These are phyloP conservation scores for Candida pseudofarinosa DNA, from an alignment of 805 yeast species.

Conservation along the genomic window DNA sequence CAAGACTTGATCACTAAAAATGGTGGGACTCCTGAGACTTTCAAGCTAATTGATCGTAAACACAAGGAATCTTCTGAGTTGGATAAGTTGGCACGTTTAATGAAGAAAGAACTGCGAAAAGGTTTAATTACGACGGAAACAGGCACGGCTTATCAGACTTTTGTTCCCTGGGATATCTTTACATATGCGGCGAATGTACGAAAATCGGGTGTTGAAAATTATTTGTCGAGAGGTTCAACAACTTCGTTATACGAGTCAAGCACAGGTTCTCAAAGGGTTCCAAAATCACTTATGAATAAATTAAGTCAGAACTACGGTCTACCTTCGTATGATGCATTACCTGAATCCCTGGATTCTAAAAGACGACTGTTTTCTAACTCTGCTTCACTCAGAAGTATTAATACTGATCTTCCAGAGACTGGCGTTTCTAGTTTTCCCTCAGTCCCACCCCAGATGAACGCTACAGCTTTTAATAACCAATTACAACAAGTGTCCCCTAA, in stretches of 20 bases:
- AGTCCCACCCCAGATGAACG: background rate
- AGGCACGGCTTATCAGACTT: conserved; percentile 10
- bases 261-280: background rate
- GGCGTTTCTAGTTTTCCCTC: background rate
- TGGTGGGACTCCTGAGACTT: conserved; percentile 20
- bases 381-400: background rate
- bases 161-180: conserved; percentile 34
- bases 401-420: background rate
- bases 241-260: background rate
- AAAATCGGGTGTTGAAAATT: background rate
- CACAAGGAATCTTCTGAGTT: conserved; percentile 17
- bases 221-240: background rate
- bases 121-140: conserved; percentile 8
- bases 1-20: conserved; percentile 24
- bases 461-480: background rate
- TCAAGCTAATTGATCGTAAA: conserved; percentile 7
- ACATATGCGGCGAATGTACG: conserved; percentile 33
- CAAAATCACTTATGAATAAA: background rate
- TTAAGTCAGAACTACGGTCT: background rate
- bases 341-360: background rate
- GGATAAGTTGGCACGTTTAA: conserved; percentile 9
- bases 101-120: conserved; percentile 2
- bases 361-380: background rate
- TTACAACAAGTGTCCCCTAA: background rate
- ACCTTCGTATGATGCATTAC: background rate